Evolutionary conservation across 257 asterid species (phyloP).

Genomic region (Nyctanthes arbortristis): DNA sequence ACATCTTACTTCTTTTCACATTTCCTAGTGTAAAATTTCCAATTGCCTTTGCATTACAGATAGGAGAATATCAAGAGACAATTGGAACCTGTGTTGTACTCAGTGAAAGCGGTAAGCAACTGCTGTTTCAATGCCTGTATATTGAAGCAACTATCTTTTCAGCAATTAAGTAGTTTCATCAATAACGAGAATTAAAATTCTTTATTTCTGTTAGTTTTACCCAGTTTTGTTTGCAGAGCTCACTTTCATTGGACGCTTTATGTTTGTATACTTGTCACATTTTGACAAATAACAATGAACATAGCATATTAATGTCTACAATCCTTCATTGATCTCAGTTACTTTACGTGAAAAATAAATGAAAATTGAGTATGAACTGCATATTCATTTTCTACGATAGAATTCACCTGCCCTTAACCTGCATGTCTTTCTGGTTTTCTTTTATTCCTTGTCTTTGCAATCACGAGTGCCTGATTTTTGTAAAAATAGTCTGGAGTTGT

Average conservation of each 20-base stretch:
- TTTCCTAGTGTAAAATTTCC: background rate
- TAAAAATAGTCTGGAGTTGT: no score
- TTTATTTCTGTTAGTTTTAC: background rate
- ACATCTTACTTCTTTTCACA: background rate
- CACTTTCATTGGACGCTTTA: no score
- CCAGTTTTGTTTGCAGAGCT: background rate
- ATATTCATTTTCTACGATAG: no score
- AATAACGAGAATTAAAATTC: background rate
- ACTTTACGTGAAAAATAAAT: no score
- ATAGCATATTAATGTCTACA: no score
- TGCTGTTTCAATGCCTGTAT: constrained; percentile 1
- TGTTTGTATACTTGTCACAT: background rate
- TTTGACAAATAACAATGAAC: background rate
- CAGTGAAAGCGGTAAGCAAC: constrained; percentile 67
- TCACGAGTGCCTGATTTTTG: no score
- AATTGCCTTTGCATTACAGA: constrained; percentile 36
- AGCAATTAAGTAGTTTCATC: background rate
- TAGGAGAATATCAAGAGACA: constrained; percentile 87
- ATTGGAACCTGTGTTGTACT: constrained; percentile 81
- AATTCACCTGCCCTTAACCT: no score
- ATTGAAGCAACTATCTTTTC: background rate
- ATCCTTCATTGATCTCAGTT: no score
- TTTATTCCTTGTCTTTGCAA: background rate
- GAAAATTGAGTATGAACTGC: no score
- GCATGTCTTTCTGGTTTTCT: no score